Evolutionary conservation across 768 basidiomycete genomes (phyloP), one percentile per base, ranked within the genome.

Genomic region (Agrocybe pediades): DNA sequence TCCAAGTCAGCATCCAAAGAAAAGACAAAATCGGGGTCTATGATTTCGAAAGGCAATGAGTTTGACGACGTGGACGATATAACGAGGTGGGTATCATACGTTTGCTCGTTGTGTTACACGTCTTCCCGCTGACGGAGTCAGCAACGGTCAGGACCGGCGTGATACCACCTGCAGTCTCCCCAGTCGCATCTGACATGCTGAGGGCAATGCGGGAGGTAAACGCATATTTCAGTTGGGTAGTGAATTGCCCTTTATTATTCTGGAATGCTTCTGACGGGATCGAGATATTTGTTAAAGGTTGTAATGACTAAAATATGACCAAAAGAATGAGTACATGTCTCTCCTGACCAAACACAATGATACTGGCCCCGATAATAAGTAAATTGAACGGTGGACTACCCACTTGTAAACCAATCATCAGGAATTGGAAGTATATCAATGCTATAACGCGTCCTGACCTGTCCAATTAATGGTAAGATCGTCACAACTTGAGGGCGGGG

Each of bases 141-240:
- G 59, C 67, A 9, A 70, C 64, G 4, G 60, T 65, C 49, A 63
- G 43, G 19, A 66, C 17, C 15, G 43, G 45, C 2, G 65, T 53
- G 19, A 64, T 58, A 16, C 67, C 65, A 16, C 67, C 67, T 19
- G 67, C 56, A 13, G 63, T 63, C 27, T 57, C 49, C 9, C 63
- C 68, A 5, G 62, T 63, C 8, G 67, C 63, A 36, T 70, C 68
- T 7, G 64, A 65, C 63, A 70, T 65, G 41, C 59, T 54, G 26
- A 70, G 59, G 47, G 67, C 41, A 13, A 67, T 48, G 11, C 45
- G 48, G 21, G 56, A 23, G n/a, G 49, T 45, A 26, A 55, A 48
- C 6, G 29, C 1, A 15, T 67, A 49, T 2, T 46, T n/a, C 2
- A 67, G 45, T 19, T 42, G 53, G 9, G 61, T 58, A 7, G 59